phyloP scores from a whole-genome alignment of 2,329 filamentous ascomycete species.

The Salinomyces thailandicus region DNA sequence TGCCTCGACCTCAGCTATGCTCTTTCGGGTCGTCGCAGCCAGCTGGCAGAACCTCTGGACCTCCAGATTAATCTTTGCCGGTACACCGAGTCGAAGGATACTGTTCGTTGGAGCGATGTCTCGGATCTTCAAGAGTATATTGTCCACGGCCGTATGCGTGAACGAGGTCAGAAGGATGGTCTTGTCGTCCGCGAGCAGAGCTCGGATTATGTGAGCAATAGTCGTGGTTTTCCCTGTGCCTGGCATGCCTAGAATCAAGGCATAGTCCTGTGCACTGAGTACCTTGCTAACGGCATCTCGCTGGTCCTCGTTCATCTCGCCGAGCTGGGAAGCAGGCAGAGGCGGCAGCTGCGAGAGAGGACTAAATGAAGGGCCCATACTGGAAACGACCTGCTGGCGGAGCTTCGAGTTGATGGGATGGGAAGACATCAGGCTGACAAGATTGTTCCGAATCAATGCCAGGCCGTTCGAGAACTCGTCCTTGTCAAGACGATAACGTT shows the following conservation, averaged over 20 bases:
- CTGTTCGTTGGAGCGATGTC: slow-evolving; percentile 45
- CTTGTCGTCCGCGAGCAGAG: slow-evolving; percentile 78
- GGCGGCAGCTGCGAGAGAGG: slow-evolving; percentile 20
- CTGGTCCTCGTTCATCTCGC: slow-evolving; percentile 73
- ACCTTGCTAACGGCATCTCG: slow-evolving; percentile 81
- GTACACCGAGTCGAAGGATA: slow-evolving; percentile 74
- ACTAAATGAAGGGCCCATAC: slow-evolving; percentile 64
- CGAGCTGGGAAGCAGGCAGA: slow-evolving; percentile 18
- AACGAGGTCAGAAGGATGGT: slow-evolving; percentile 90
- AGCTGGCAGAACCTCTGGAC: slow-evolving; percentile 77
- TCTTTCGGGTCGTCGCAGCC: slow-evolving; percentile 60
- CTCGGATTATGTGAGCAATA: slow-evolving; percentile 91
- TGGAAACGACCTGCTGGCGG: slow-evolving; percentile 69
- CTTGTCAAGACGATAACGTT: slow-evolving; percentile 81
- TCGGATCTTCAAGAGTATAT: slow-evolving; percentile 86
- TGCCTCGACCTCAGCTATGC: slow-evolving; percentile 71
- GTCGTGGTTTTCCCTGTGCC: slow-evolving; percentile 98
- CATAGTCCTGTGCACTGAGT: slow-evolving; percentile 90
- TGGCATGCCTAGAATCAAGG: slow-evolving; percentile 95
- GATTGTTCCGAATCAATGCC: slow-evolving; percentile 86
- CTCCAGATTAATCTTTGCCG: slow-evolving; percentile 77
- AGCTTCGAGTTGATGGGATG: slow-evolving; percentile 41
- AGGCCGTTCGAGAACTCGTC: slow-evolving; percentile 98
- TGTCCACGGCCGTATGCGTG: slow-evolving; percentile 95
- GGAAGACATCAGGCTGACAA: slow-evolving; percentile 73